Evolutionary conservation across 257 asterid genomes (phyloP).

Genomic region (Linaria vulgaris): DNA sequence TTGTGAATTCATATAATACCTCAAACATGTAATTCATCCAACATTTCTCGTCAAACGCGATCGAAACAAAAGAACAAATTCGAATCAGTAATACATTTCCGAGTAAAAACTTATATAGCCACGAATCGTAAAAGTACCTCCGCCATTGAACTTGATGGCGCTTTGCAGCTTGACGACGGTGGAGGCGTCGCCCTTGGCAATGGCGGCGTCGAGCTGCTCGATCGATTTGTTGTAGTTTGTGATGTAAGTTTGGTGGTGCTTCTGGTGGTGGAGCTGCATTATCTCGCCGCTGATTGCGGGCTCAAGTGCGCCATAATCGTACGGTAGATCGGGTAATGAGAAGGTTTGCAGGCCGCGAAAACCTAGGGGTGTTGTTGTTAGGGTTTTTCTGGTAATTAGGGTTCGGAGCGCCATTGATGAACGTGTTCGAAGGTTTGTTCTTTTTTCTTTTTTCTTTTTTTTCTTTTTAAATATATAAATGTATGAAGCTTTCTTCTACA

Average conservation of each 20-base stretch:
- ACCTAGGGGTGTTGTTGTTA: slow-evolving; percentile 33
- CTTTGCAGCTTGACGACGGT: slow-evolving; percentile 75
- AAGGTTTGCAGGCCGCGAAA: slow-evolving; percentile 60
- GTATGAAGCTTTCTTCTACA: too few relatives aligned
- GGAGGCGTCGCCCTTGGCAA: slow-evolving; percentile 63
- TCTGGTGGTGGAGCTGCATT: slow-evolving; percentile 96
- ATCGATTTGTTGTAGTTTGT: slow-evolving; percentile 87
- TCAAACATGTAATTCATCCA: too few relatives aligned
- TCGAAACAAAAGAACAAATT: not conserved
- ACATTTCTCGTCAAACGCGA: too few relatives aligned
- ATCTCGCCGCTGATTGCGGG: slow-evolving; percentile 89
- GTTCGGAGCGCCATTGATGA: slow-evolving; percentile 65
- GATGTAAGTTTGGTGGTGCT: slow-evolving; percentile 89
- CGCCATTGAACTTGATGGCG: slow-evolving; percentile 95
- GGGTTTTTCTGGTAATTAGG: slow-evolving; percentile 42
- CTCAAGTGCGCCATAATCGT: slow-evolving; percentile 85
- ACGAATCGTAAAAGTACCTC: slow-evolving; percentile 47
- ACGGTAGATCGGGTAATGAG: slow-evolving; percentile 82
- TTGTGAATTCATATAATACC: too few relatives aligned
- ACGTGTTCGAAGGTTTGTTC: not conserved
- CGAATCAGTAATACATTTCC: not conserved
- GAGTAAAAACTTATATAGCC: not conserved
- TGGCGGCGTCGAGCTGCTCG: slow-evolving; percentile 77
- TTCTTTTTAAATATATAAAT: too few relatives aligned
- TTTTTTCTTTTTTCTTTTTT: too few relatives aligned